Evolutionary conservation across 805 yeast genomes (phyloP), one percentile per base, ranked within the genome.

Genomic region (Saccharomycopsis capsularis): DNA sequence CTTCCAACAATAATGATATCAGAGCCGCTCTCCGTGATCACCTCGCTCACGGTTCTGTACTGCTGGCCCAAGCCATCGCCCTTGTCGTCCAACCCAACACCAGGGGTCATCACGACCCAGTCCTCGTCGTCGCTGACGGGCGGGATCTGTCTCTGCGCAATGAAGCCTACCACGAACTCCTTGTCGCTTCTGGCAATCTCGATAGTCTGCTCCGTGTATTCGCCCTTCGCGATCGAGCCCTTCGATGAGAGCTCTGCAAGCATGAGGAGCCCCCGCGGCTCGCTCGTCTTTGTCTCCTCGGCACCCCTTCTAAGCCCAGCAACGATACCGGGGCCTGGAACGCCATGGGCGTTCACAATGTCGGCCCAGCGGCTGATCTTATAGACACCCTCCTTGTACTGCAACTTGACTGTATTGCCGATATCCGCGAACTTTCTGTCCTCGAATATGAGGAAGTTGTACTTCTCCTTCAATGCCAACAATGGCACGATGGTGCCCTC

Each of bases 401-500:
- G 99, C 40, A 87, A 77, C 68, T 91, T 90, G 47, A 93, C 99
- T 1, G 99, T 93, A 62, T 90, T 88, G 16, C 99, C 99, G 59
- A 93, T 93, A 66, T 93, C 99, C 22, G 99, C 99, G 67, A 93
- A 93, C 68, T 93, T 93, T 56, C 99, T 77, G 68, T 93, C 99
- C 68, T 93, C 99, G 63, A 93, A 93, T 56, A 93, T 83, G 73
- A 93, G 68, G 61, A 93, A 93, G 56, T 84, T 79, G 69, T 90
- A 91, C 61, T 89, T 88, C 58, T 78, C 69, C 19, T 96, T 78
- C 29, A 93, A 70, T 47, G 63, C 78, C 51, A 82, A 66, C 54
- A 93, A 69, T 1, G 98, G 97, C 4, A 66, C 66, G 25, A 91
- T 76, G 0, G 97, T 90, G 1, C 74, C 76, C 47, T 87, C 95